These are phyloP conservation scores for Jatropha podagrica DNA, from an alignment of 441 rosid genomes.

Conservation along the genomic window DNA sequence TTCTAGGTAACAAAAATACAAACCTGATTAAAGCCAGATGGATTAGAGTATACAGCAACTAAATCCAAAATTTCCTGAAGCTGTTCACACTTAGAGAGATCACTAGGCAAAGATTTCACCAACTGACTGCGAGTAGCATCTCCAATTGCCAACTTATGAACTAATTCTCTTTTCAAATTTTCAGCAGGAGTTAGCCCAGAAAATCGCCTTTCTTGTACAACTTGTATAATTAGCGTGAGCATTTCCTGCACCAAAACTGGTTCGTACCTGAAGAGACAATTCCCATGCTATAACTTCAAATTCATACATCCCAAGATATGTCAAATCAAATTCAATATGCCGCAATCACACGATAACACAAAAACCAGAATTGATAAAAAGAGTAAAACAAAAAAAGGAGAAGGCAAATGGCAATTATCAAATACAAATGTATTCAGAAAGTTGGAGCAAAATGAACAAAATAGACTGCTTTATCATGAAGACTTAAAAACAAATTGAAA, in stretches of 20 bases:
- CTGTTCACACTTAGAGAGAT: conserved; percentile 73
- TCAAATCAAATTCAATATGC: conserved; percentile 11
- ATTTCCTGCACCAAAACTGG: conserved; percentile 82
- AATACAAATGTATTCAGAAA: neutral
- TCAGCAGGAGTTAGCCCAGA: conserved; percentile 77
- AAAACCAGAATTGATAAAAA: neutral
- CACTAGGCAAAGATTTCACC: conserved; percentile 83
- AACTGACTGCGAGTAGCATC: conserved; percentile 95
- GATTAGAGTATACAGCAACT: conserved; percentile 75
- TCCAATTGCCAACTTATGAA: conserved; percentile 83
- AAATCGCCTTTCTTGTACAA: conserved; percentile 92
- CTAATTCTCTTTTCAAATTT: conserved; percentile 83
- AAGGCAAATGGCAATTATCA: neutral
- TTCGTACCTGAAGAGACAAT: conserved; percentile 65
- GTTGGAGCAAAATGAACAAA: neutral
- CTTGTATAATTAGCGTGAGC: conserved; percentile 87
- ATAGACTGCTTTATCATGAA: neutral
- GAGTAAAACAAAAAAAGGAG: neutral
- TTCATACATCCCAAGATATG: conserved; percentile 13
- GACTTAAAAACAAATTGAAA: neutral
- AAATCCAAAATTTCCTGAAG: conserved; percentile 78
- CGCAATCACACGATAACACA: conserved; percentile 6
- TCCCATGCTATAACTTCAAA: conserved; percentile 25
- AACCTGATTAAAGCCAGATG: conserved; percentile 97
- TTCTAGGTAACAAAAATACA: conserved; percentile 23